phyloP scores from a whole-genome alignment of 2,329 filamentous ascomycete genomes.

The Colletotrichum chrysophilum region DNA sequence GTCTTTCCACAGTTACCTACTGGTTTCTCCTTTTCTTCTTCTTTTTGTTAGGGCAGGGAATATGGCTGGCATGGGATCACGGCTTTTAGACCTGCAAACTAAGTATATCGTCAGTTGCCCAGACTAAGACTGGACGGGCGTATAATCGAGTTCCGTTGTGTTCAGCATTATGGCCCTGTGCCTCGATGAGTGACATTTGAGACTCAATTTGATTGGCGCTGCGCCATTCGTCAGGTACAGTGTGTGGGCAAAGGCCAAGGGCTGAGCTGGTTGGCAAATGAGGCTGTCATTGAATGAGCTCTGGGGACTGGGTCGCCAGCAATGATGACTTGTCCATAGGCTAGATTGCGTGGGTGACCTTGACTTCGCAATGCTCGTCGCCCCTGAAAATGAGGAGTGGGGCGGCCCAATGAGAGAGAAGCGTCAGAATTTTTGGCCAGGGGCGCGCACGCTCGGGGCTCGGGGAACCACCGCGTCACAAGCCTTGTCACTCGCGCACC shows the following conservation, averaged over 20 bases:
- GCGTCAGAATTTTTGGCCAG: neutral
- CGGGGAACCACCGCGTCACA: conserved; percentile 2
- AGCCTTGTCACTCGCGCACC: neutral
- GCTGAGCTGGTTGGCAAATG: neutral
- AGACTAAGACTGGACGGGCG: neutral
- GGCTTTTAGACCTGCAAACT: conserved; percentile 14
- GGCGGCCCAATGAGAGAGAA: neutral
- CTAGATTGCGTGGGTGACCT: neutral
- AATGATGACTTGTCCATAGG: neutral
- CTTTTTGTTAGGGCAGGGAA: neutral
- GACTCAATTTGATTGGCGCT: neutral
- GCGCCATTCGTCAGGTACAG: neutral
- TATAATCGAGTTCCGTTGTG: neutral
- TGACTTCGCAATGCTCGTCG: neutral
- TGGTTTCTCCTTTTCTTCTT: neutral
- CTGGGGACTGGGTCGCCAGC: neutral
- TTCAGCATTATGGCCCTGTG: neutral
- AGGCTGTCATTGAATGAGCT: neutral
- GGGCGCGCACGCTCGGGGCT: conserved; percentile 8
- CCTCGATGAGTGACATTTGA: neutral
- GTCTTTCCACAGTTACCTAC: neutral
- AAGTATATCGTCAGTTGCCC: conserved; percentile 4
- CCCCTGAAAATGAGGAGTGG: neutral
- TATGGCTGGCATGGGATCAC: conserved; percentile 14
- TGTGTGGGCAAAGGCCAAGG: neutral